Evolutionary conservation across 176 grass and related monocot species (phyloP).

Genomic region (Hsuehochloa calcarea): DNA sequence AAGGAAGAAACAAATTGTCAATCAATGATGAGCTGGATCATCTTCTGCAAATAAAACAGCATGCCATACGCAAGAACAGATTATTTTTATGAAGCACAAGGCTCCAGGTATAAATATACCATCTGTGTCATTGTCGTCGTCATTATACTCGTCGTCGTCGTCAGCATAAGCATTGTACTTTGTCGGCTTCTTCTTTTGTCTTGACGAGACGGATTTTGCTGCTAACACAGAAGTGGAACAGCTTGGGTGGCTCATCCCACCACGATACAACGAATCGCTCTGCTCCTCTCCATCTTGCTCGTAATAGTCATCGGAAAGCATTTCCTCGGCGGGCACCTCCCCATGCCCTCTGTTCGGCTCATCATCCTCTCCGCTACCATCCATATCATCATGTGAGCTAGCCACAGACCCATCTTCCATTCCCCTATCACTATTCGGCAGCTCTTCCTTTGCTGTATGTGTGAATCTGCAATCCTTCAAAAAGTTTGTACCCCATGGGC

Average conservation of each 20-base stretch:
- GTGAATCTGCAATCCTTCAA: conserved; percentile 71
- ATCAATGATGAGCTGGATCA: conserved; percentile 8
- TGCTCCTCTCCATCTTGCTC: conserved; percentile 87
- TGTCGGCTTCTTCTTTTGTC: conserved; percentile 56
- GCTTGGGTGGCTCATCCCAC: conserved; percentile 48
- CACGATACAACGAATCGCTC: conserved; percentile 60
- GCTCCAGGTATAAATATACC: conserved; percentile 54
- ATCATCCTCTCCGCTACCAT: conserved; percentile 55
- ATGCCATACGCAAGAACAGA: background rate
- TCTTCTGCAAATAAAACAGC: conserved; percentile 12
- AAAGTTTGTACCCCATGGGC: conserved; percentile 68
- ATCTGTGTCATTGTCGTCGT: conserved; percentile 52
- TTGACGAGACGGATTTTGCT: conserved; percentile 45
- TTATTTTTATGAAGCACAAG: conserved; percentile 4
- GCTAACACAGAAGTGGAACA: conserved; percentile 54
- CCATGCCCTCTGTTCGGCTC: conserved; percentile 46
- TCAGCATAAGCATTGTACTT: conserved; percentile 60
- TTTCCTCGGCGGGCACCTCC: conserved; percentile 77
- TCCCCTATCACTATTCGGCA: conserved; percentile 29
- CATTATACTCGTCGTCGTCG: conserved; percentile 33
- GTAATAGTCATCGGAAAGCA: conserved; percentile 96
- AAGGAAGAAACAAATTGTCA: conserved; percentile 31
- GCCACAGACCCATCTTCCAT: conserved; percentile 30
- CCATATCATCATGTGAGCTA: conserved; percentile 54
- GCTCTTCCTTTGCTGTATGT: conserved; percentile 34